Percentiles rank a stretch among this genome's conserved stretches.
These are phyloP conservation scores for Verbena officinalis DNA, from an alignment of 257 asterid species.

Conservation along the genomic window DNA sequence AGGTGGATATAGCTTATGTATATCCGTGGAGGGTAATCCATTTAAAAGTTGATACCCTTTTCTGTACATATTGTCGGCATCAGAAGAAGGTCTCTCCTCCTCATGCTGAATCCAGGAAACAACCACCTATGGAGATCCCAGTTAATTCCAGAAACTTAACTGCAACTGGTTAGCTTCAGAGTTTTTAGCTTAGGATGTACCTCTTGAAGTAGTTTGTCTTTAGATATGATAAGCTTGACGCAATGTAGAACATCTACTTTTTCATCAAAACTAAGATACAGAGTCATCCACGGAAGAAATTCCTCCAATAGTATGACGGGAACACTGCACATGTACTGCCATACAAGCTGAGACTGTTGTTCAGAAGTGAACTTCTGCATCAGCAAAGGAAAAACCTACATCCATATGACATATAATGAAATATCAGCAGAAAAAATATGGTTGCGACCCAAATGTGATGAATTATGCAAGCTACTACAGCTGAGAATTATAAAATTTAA, in stretches of 20 bases:
- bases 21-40: constrained; percentile 51
- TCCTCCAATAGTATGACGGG: constrained; percentile 76
- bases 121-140: constrained; percentile 56
- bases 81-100: constrained; percentile 41
- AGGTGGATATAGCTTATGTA: constrained; percentile 39
- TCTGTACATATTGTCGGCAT: constrained; percentile 34
- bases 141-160: constrained; percentile 35
- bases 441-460: no score
- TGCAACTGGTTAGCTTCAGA: constrained; percentile 26
- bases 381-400: constrained; percentile 82
- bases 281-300: constrained; percentile 70
- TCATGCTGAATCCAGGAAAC: constrained; percentile 63
- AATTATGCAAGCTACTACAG: no score
- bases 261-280: constrained; percentile 56
- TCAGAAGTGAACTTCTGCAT: constrained; percentile 51
- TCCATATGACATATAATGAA: constrained; percentile 16
- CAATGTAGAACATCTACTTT: constrained; percentile 52
- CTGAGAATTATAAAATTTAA: background rate
- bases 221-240: constrained; percentile 60
- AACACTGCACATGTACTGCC: constrained; percentile 83
- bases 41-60: constrained; percentile 54
- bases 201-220: constrained; percentile 74
- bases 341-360: constrained; percentile 77
- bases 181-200: constrained; percentile 41
- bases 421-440: no score